A percentile compares a stretch with the other conserved stretches of the same genome.
Conservation (phyloP, 208 protist genomes). For the Trypanosoma vivax region DNA sequence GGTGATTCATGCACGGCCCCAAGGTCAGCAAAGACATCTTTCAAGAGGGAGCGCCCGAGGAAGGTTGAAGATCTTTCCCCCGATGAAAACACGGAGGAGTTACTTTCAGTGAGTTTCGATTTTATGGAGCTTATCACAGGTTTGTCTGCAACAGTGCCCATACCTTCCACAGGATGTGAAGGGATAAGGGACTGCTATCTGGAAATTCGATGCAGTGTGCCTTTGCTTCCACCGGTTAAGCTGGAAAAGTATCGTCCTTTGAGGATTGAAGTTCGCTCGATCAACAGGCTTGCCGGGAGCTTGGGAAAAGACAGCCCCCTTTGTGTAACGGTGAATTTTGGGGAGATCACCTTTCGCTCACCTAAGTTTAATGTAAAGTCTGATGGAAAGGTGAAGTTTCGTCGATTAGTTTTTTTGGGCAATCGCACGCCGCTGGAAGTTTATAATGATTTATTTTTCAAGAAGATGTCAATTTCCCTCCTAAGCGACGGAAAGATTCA, state of each 20-base stretch:
- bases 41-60: slow-evolving; percentile 24
- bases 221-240: slow-evolving; percentile 16
- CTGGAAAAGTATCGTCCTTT: slow-evolving; percentile 28
- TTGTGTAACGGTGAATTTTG: slow-evolving; percentile 13
- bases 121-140: slow-evolving; percentile 14
- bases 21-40: background rate
- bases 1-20: background rate
- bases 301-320: background rate
- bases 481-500: slow-evolving; percentile 7
- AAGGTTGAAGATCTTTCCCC: slow-evolving; percentile 11
- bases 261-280: slow-evolving; percentile 19
- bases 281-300: slow-evolving; percentile 8
- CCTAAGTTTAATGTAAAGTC: slow-evolving; percentile 2
- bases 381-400: slow-evolving; percentile 11
- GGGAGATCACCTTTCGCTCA: slow-evolving; percentile 8
- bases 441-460: slow-evolving; percentile 17
- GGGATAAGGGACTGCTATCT: slow-evolving; percentile 9
- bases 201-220: slow-evolving; percentile 16
- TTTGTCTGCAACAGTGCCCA: background rate
- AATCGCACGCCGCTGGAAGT: slow-evolving; percentile 15
- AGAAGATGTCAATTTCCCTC: slow-evolving; percentile 16
- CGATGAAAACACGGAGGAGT: slow-evolving; percentile 3
- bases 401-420: slow-evolving; percentile 22
- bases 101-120: slow-evolving; percentile 11
- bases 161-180: background rate